phyloP scores from a whole-genome alignment of 305 asterid genomes.

The Andrographis paniculata region DNA sequence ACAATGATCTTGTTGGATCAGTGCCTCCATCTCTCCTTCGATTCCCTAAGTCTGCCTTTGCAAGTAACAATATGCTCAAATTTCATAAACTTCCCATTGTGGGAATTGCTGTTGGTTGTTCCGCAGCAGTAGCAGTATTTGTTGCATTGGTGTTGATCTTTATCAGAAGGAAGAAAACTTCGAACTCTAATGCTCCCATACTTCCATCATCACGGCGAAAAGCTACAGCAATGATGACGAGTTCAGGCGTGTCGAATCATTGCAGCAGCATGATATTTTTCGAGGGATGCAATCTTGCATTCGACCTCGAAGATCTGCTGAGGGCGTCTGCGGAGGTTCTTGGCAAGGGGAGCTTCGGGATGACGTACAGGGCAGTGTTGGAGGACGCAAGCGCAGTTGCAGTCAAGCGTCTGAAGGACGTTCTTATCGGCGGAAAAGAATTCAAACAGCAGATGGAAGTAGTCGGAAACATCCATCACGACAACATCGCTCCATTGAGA shows the following conservation, averaged over 20 bases:
- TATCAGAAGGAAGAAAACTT: too few relatives aligned
- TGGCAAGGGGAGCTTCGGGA: constrained; percentile 41
- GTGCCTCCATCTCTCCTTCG: constrained; percentile 59
- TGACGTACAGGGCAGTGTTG: constrained; percentile 63
- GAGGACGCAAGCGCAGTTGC: constrained; percentile 69
- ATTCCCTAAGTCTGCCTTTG: constrained; percentile 54
- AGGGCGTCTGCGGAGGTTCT: not conserved
- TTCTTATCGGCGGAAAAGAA: constrained; percentile 24
- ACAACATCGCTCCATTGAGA: constrained; percentile 33
- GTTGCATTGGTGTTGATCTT: too few relatives aligned
- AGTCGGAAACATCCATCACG: constrained; percentile 25
- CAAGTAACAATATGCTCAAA: constrained; percentile 30
- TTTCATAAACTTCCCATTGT: too few relatives aligned
- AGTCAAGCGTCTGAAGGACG: constrained; percentile 69
- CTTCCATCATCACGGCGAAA: constrained; percentile 34
- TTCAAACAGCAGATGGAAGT: constrained; percentile 30
- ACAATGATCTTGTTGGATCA: constrained; percentile 50
- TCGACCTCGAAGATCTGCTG: constrained; percentile 12
- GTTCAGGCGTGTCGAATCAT: constrained; percentile 46
- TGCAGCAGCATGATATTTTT: constrained; percentile 60
- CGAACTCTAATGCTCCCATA: not conserved
- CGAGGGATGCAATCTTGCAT: constrained; percentile 70
- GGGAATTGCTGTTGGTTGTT: constrained; percentile 32
- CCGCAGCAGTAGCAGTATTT: constrained; percentile 3
- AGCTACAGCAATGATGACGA: constrained; percentile 49